Evolutionary conservation across 345 rosid genomes (phyloP), one percentile per base, ranked within the genome.

Genomic region (Rhodamnia rubescens): DNA sequence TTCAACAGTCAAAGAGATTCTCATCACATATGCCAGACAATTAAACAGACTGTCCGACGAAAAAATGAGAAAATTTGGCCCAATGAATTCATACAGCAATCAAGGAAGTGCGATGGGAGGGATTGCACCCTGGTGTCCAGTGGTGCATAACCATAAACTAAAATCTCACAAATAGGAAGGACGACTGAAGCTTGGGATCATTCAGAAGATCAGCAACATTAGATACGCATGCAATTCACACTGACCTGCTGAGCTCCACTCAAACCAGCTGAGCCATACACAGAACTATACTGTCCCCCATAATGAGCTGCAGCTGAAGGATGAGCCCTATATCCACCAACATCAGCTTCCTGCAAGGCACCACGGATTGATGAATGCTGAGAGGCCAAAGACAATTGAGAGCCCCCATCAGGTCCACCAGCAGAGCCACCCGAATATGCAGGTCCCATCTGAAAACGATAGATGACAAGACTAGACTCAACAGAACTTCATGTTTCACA

Each of bases 181-280:
- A 20, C 13, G 8, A 24, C 14, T 52, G 84, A 50, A 52, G 47
- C 78, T 32, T 69, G 42, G 36, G 44, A 82, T n/a, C 54, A 5
- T 69, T 18, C 47, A n/a, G 29, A 55, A 58, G 50, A 21, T 52
- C 61, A 84, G 69, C 40, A 84, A 49, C 21, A 84, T 8, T 49
- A 85, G 50, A 83, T 18, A 56, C 44, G 57, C 2, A 36, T 74
- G 54, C 36, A 27, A 36, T 80, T 22, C 21, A 53, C n/a, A 87
- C 86, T 75, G 32, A 94, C 98, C 95, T 93, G 93, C 86, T 93
- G 98, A 88, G 94, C 86, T 84, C 91, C 94, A 55, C 91, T 91
- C 82, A 94, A 87, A 82, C 94, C 78, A 85, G 89, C 64, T 64
- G 98, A 89, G 36, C 94, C 93, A 90, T 96, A 97, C 57, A 92